Conservation (phyloP, 2,329 filamentous ascomycete genomes). For the Colletotrichum sp. region DNA sequence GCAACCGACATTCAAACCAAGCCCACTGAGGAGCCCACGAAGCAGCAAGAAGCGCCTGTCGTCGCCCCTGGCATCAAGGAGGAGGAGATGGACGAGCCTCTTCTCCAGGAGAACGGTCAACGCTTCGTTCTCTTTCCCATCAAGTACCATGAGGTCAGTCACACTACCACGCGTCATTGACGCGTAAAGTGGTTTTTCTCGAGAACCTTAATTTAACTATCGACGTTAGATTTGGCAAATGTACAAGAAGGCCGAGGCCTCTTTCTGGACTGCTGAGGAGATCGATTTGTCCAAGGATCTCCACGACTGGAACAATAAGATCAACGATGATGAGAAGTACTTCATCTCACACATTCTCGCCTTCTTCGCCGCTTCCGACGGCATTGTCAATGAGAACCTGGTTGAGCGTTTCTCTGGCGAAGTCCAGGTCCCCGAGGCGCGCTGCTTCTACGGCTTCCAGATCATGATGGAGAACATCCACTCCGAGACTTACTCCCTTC, state of each 20-base stretch:
- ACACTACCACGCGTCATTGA: constrained; percentile 47
- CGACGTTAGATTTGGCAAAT: constrained; percentile 91
- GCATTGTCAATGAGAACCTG: constrained; percentile 99
- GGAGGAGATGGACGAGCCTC: constrained; percentile 83
- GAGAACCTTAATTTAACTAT: constrained; percentile 41
- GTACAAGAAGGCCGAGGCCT: constrained; percentile 99
- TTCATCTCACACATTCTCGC: constrained; percentile 98
- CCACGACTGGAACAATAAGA: constrained; percentile 98
- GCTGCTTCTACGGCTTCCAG: constrained; percentile 99
- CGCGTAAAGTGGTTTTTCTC: constrained; percentile 69
- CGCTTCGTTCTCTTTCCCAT: constrained; percentile 98
- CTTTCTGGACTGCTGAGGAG: constrained; percentile 99
- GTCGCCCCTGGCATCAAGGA: constrained; percentile 62
- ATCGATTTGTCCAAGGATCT: constrained; percentile 99
- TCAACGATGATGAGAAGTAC: constrained; percentile 97
- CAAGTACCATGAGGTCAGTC: constrained; percentile 96
- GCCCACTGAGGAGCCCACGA: constrained; percentile 52
- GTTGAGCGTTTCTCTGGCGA: constrained; percentile 97
- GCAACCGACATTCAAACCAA: constrained; percentile 66
- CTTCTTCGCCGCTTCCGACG: constrained; percentile 98
- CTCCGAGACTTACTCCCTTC: constrained; percentile 98
- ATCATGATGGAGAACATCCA: constrained; percentile 99
- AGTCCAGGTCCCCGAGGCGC: constrained; percentile 96
- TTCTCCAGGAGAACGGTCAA: constrained; percentile 93
- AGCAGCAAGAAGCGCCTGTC: constrained; percentile 47